phyloP scores from a whole-genome alignment of 2,329 filamentous ascomycete species.

The Trematosphaeria pertusa region DNA sequence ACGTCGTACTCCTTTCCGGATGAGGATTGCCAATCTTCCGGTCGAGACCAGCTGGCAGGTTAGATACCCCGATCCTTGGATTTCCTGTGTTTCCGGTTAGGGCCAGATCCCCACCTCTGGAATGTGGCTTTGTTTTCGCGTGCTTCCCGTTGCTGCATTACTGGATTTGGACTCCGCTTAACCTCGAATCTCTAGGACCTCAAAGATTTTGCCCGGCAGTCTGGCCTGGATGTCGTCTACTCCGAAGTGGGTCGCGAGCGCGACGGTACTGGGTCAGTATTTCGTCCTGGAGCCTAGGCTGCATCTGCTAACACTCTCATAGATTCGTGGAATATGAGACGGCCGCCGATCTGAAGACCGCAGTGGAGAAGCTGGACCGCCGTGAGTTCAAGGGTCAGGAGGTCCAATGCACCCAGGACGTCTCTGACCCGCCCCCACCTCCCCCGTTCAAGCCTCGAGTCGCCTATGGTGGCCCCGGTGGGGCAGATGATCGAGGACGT shows the following conservation, averaged over 20 bases:
- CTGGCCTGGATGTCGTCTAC: conserved; percentile 96
- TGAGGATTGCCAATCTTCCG: conserved; percentile 97
- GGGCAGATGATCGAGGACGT: conserved; percentile 70
- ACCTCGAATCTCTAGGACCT: conserved; percentile 88
- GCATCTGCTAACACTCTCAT: conserved; percentile 19
- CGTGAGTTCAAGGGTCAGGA: conserved; percentile 90
- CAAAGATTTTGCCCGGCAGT: conserved; percentile 98
- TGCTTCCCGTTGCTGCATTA: conserved; percentile 36
- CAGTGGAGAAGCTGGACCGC: conserved; percentile 92
- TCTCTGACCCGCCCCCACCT: conserved; percentile 56
- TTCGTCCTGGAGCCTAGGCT: background rate
- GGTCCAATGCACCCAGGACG: conserved; percentile 87
- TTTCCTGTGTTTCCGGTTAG: conserved; percentile 47
- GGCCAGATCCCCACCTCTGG: conserved; percentile 48
- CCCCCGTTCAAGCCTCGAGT: conserved; percentile 45
- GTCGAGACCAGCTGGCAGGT: conserved; percentile 99
- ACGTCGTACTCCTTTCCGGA: conserved; percentile 91
- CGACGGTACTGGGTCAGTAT: conserved; percentile 85
- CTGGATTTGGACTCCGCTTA: conserved; percentile 69
- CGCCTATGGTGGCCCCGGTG: conserved; percentile 42
- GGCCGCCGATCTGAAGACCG: conserved; percentile 83
- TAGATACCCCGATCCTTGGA: conserved; percentile 69
- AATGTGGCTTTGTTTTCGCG: conserved; percentile 45
- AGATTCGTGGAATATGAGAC: conserved; percentile 99
- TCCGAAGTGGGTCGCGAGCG: conserved; percentile 93